Evolutionary conservation across 306 rosid genomes (phyloP), one percentile per base, ranked within the genome.

Genomic region (Vicia villosa): DNA sequence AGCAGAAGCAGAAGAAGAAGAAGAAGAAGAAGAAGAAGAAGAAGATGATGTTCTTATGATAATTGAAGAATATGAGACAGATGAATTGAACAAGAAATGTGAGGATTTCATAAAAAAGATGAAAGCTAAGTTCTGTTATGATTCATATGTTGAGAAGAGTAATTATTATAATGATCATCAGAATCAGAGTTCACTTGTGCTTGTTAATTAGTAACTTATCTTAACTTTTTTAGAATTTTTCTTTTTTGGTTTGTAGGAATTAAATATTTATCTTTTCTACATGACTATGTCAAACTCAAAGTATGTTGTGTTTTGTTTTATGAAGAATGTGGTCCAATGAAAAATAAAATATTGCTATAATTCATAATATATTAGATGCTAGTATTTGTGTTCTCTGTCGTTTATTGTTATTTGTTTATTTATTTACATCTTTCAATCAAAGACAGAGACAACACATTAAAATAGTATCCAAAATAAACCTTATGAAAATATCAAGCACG

Each of bases 21-120:
- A 66, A 9, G 67, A 30, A n/a, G n/a, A n/a, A n/a, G n/a, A 41
- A 15, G 46, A 34, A 34, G 41, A 55, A 2, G 10, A 22, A 30
- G n/a, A 66, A 9, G 67, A 30, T 11, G 38, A 49, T 24, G 66
- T 9, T 6, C 2, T 66, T 8, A 24, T 30, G n/a, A 20, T 30
- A 6, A 74, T 54, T 15, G 66, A 56, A 10, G 77, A 40, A 46
- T 79, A 60, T 7, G 83, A 81, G 5, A 60, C 74, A 24, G 95
- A 92, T 52, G 96, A 92, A 73, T 80, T 92, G 19, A 88, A 92
- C 75, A 83, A 74, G 84, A 88, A 75, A 74, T 90, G 88, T 79
- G 98, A 92, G 9, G 96, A 90, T 16, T 92, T 92, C 40, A 92
- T 92, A 2, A 82, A 80, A 63, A 90, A 49, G 77, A 73, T 86